Conservation (phyloP, 306 rosid species). For the Trifolium fragiferum region DNA sequence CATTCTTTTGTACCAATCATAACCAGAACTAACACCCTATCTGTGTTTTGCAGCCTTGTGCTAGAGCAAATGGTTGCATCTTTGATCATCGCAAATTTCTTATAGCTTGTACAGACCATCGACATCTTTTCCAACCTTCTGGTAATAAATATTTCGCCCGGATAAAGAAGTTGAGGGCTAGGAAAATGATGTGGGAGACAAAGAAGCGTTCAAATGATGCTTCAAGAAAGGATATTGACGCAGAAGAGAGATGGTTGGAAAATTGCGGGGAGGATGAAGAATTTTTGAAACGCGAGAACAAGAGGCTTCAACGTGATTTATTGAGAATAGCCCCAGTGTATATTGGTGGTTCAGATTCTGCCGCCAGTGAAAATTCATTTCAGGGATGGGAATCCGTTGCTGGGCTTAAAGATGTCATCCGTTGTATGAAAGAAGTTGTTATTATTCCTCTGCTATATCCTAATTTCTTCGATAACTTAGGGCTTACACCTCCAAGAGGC, state of each 20-base stretch:
- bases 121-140: slow-evolving; percentile 81
- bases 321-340: slow-evolving; percentile 92
- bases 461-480: slow-evolving; percentile 80
- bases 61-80: slow-evolving; percentile 89
- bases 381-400: slow-evolving; percentile 99
- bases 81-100: slow-evolving; percentile 99
- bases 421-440: slow-evolving; percentile 97
- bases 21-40: slow-evolving; percentile 34
- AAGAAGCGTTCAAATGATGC: slow-evolving; percentile 86
- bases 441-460: slow-evolving; percentile 92
- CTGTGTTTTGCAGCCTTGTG: slow-evolving; percentile 84
- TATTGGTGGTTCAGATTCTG: slow-evolving; percentile 84
- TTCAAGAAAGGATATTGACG: slow-evolving; percentile 78
- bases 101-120: slow-evolving; percentile 97
- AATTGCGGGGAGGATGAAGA: slow-evolving; percentile 99
- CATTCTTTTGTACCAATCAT: slow-evolving; percentile 11
- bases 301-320: slow-evolving; percentile 98
- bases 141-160: slow-evolving; percentile 69
- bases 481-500: slow-evolving; percentile 97
- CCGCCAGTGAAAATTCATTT: slow-evolving; percentile 60
- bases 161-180: slow-evolving; percentile 82
- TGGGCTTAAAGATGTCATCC: slow-evolving; percentile 96
- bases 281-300: slow-evolving; percentile 95
- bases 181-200: slow-evolving; percentile 83
- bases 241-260: slow-evolving; percentile 97